These are phyloP conservation scores for Bretziella fagacearum DNA, from an alignment of 2,329 filamentous ascomycete genomes.

Conservation along the genomic window DNA sequence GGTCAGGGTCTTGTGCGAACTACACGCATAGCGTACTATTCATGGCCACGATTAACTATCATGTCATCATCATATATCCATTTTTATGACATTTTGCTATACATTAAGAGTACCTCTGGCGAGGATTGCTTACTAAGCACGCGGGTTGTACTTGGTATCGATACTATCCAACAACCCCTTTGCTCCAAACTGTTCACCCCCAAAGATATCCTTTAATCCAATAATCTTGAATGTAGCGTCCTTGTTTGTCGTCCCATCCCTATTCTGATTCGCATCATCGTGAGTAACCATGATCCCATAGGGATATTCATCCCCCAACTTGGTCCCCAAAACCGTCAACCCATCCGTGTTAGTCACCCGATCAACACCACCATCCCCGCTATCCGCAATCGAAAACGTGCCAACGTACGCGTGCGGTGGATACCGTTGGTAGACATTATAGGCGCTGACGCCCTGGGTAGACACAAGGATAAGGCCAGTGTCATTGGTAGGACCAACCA, in stretches of 20 bases:
- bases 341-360: slow-evolving; percentile 38
- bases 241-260: slow-evolving; percentile 27
- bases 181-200: slow-evolving; percentile 14
- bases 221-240: slow-evolving; percentile 36
- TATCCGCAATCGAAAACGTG: not conserved
- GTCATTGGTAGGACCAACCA: not conserved
- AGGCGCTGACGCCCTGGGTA: not conserved
- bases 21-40: too few species aligned
- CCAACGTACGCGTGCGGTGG: not conserved
- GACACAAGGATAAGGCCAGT: not conserved
- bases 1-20: too few species aligned
- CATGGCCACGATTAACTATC: too few species aligned
- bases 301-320: slow-evolving; percentile 26
- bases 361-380: slow-evolving; percentile 16
- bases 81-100: too few species aligned
- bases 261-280: slow-evolving; percentile 35
- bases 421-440: not conserved
- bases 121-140: too few species aligned
- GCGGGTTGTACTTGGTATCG: not conserved
- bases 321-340: slow-evolving; percentile 28
- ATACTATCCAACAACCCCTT: not conserved
- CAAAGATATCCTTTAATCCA: slow-evolving; percentile 25
- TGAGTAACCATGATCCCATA: slow-evolving; percentile 33
- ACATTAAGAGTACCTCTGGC: too few species aligned
- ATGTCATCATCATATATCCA: too few species aligned